Evolutionary conservation across 208 protist species (phyloP).

Genomic region (Acanthamoeba triangularis): DNA sequence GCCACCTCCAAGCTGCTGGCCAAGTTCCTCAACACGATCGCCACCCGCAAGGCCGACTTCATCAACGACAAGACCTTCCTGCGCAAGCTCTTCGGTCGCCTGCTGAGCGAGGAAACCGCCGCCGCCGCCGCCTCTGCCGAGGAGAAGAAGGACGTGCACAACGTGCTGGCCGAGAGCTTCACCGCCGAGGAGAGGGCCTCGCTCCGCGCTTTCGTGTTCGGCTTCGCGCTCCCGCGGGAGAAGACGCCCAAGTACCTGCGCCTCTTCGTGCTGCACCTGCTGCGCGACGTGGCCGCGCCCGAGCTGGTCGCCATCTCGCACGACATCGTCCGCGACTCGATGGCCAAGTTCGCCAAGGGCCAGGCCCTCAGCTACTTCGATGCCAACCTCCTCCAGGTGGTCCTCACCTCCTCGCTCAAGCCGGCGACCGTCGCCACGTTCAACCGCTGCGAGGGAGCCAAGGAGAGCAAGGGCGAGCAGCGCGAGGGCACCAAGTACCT

Average conservation of each 20-base stretch:
- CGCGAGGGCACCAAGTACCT: background rate
- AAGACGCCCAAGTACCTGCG: conserved; percentile 45
- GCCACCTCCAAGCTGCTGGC: background rate
- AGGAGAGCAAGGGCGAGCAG: background rate
- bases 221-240: background rate
- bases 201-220: conserved; percentile 1
- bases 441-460: conserved; percentile 5
- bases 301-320: background rate
- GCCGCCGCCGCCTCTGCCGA: background rate
- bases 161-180: background rate
- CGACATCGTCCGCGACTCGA: background rate
- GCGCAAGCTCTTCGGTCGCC: background rate
- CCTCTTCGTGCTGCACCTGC: conserved; percentile 1
- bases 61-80: conserved; percentile 52
- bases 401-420: conserved; percentile 7
- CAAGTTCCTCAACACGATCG: conserved; percentile 12
- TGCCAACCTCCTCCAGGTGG: background rate
- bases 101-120: background rate
- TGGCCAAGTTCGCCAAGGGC: background rate
- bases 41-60: background rate
- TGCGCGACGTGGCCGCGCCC: conserved; percentile 5
- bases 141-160: background rate
- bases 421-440: background rate
- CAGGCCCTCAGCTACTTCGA: conserved; percentile 58
- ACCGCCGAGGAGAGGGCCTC: background rate